Conservation (phyloP, 2,329 filamentous ascomycete genomes). For the Ascochyta koolunga region DNA sequence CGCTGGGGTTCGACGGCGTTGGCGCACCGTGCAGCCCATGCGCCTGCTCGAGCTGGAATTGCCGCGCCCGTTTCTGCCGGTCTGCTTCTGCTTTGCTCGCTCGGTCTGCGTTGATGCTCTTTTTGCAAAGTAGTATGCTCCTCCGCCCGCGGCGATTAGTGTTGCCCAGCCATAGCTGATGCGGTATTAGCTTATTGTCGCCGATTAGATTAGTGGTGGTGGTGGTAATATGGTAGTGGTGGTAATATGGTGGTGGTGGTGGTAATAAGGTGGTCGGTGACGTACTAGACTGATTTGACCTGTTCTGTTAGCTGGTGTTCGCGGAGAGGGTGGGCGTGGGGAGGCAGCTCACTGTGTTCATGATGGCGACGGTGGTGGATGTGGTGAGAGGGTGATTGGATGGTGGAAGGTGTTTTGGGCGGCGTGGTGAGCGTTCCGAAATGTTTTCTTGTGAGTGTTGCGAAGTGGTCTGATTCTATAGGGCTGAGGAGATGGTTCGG, state of each 20-base stretch:
- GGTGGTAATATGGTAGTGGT: background rate
- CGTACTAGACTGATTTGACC: conserved; percentile 66
- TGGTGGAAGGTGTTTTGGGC: background rate
- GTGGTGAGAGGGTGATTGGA: background rate
- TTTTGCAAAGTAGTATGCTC: conserved; percentile 96
- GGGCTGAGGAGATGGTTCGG: conserved; percentile 21
- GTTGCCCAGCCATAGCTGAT: conserved; percentile 88
- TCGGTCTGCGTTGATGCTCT: conserved; percentile 89
- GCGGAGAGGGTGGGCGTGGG: background rate
- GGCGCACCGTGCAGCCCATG: conserved; percentile 7
- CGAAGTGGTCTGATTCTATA: conserved; percentile 41
- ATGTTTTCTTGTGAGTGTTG: conserved; percentile 27
- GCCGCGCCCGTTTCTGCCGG: conserved; percentile 38
- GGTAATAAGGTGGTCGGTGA: conserved; percentile 16
- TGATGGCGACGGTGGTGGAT: conserved; percentile 27
- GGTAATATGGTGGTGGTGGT: background rate
- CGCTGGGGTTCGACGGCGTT: conserved; percentile 12
- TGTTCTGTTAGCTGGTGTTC: conserved; percentile 40
- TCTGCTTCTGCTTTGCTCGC: conserved; percentile 67
- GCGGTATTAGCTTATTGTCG: conserved; percentile 21
- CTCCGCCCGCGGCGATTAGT: conserved; percentile 81
- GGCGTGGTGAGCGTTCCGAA: conserved; percentile 10
- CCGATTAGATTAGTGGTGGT: background rate
- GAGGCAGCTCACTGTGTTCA: conserved; percentile 59
- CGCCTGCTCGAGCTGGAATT: conserved; percentile 41